Evolutionary conservation across 805 yeast species (phyloP).

Genomic region (Millerozyma acaciae): DNA sequence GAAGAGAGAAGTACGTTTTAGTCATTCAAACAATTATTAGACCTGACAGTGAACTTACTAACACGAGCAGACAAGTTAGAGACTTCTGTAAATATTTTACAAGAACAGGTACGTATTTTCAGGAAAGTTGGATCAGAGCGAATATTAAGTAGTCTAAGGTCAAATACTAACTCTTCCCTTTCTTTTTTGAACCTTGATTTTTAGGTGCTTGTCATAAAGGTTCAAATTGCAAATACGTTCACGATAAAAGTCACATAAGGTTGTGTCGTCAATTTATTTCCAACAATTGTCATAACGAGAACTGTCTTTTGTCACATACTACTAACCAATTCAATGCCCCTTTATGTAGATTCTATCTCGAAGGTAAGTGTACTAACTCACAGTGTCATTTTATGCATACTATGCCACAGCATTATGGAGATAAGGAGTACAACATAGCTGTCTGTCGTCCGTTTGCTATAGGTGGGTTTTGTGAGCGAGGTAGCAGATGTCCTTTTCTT

Average conservation of each 20-base stretch:
- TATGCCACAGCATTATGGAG: slow-evolving; percentile 45
- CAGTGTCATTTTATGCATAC: slow-evolving; percentile 50
- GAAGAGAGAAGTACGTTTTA: too few relatives aligned
- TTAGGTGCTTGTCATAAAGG: slow-evolving; percentile 54
- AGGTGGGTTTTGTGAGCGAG: slow-evolving; percentile 66
- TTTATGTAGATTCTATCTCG: slow-evolving; percentile 25
- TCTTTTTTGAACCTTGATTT: slow-evolving; percentile 17
- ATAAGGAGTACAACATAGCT: slow-evolving; percentile 36
- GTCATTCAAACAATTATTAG: too few relatives aligned
- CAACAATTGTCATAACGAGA: slow-evolving; percentile 43
- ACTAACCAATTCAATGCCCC: slow-evolving; percentile 57
- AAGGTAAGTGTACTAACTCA: slow-evolving; percentile 33
- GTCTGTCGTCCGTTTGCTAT: slow-evolving; percentile 66
- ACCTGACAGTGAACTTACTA: slow-evolving; percentile 1
- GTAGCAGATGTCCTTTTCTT: slow-evolving; percentile 50
- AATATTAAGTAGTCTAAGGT: neutral
- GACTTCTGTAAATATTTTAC: slow-evolving; percentile 34
- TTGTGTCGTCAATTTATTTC: slow-evolving; percentile 50
- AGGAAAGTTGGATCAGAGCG: neutral
- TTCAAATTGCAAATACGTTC: slow-evolving; percentile 49
- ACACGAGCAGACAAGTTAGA: slow-evolving; percentile 1
- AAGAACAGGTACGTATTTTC: slow-evolving; percentile 32
- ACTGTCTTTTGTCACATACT: slow-evolving; percentile 56
- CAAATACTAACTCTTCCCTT: slow-evolving; percentile 11
- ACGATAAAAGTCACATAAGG: slow-evolving; percentile 47